phyloP scores from a whole-genome alignment of 352 stramenopile genomes.

The Pythium myriotylum region DNA sequence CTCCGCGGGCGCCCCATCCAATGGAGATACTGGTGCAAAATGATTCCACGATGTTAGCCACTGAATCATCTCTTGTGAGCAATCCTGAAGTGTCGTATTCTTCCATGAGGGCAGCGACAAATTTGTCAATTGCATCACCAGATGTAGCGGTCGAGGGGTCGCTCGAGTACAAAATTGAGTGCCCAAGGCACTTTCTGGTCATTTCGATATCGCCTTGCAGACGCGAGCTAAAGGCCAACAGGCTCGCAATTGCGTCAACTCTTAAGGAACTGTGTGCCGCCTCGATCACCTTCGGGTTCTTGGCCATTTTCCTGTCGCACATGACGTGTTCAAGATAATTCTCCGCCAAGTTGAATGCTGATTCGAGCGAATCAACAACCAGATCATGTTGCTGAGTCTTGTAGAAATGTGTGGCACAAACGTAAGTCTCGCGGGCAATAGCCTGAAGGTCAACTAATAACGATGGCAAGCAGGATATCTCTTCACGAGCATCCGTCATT shows the following conservation, averaged over 20 bases:
- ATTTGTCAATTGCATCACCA: constrained; percentile 44
- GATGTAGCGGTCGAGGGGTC: neutral
- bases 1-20: constrained; percentile 13
- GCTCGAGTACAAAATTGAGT: constrained; percentile 56
- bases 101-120: constrained; percentile 46
- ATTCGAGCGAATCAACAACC: constrained; percentile 44
- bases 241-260: constrained; percentile 54
- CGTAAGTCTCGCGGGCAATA: constrained; percentile 68
- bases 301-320: constrained; percentile 33
- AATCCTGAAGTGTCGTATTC: constrained; percentile 27
- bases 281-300: constrained; percentile 21
- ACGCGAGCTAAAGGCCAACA: constrained; percentile 59
- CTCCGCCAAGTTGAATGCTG: constrained; percentile 53
- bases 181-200: constrained; percentile 43
- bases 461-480: constrained; percentile 22
- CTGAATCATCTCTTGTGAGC: neutral
- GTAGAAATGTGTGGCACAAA: constrained; percentile 50
- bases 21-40: constrained; percentile 40
- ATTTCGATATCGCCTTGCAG: constrained; percentile 34
- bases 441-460: constrained; percentile 60
- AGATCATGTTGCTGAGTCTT: constrained; percentile 43
- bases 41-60: constrained; percentile 28
- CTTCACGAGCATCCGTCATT: constrained; percentile 7
- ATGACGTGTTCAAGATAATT: constrained; percentile 71
- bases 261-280: constrained; percentile 54